Conservation (phyloP, 768 basidiomycete species). For the Rhodotorula diobovata region DNA sequence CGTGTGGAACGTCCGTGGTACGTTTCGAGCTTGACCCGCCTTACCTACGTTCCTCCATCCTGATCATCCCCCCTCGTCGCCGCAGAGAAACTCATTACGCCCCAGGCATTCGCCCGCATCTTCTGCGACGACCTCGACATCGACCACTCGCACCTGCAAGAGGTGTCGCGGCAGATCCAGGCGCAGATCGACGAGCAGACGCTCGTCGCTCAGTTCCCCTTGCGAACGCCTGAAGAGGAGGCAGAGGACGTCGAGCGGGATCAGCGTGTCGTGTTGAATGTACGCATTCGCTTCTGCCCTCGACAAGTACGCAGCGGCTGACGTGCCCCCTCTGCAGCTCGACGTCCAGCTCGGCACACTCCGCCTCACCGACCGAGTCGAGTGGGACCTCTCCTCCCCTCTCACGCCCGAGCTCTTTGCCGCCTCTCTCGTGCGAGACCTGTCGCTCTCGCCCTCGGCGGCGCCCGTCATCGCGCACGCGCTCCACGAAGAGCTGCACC, state of each 20-base stretch:
- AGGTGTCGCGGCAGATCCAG: conserved; percentile 77
- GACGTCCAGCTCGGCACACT: conserved; percentile 93
- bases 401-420: conserved; percentile 85
- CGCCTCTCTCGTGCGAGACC: conserved; percentile 69
- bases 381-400: conserved; percentile 90
- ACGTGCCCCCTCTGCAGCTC: conserved; percentile 56
- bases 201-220: conserved; percentile 63
- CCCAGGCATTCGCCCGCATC: conserved; percentile 74
- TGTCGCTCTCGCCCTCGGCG: conserved; percentile 83
- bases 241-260: conserved; percentile 49
- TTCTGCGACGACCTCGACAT: conserved; percentile 88
- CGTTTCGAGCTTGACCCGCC: conserved; percentile 6
- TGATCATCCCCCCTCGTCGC: not conserved
- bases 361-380: conserved; percentile 89
- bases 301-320: not conserved
- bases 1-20: conserved; percentile 84
- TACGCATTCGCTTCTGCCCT: conserved; percentile 46
- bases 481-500: conserved; percentile 87
- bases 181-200: conserved; percentile 88
- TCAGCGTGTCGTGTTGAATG: conserved; percentile 51
- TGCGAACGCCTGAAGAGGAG: conserved; percentile 48
- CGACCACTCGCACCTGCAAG: conserved; percentile 61
- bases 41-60: not conserved
- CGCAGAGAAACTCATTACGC: conserved; percentile 67
- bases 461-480: conserved; percentile 85